Base-by-base conservation (phyloP, 257 asterid genomes). In the Solanum appendiculatum region DNA sequence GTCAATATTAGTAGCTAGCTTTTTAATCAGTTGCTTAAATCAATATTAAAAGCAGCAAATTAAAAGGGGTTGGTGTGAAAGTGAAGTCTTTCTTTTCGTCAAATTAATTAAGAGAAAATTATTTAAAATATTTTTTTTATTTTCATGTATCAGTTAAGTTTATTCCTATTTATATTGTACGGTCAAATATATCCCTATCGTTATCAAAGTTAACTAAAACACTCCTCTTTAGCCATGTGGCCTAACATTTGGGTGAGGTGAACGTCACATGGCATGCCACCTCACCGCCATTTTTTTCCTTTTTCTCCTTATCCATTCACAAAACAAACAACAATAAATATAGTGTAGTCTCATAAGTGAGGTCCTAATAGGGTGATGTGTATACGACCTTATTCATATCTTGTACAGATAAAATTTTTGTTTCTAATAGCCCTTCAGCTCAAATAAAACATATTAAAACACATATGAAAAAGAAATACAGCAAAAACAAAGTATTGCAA, bases 381-480 rank as follows among this genome's bases (percentile, higher is more conserved):
- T 9, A 9, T 60, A 23, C 27, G 14, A 60, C 2, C 2, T 58
- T 58, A 58, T 58, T 58, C 0, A 21, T 1, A 21, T 58, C 0
- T 8, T 9, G 3, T 58, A 58, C 27, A 21, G 0, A 5, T 58
- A 58, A 56, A 42, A 21, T 20, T 21, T 1, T 20, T 56, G 11
- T 56, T 56, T 20, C 0, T 56, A 56, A 56, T 56, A 21, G 5
- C 0, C 0, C 13, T 20, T 56, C n/a, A 0, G 0, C 7, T 23
- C 4, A 54, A 58, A 21, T 58, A 58, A 58, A 58, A 58, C 2
- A 58, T 58, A 58, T 56, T 56, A 63, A 23, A 63, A 1, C 6
- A n/a, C 3, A 4, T 60, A n/a, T 63, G 1, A 63, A 63, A 63
- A n/a, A n/a, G 15, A 63, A 10, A 63, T 63, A n/a, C 18, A n/a